Evolutionary conservation across 2,329 filamentous ascomycete species (phyloP), one percentile per base, ranked within the genome.

Genomic region (Aspergillus neotritici): DNA sequence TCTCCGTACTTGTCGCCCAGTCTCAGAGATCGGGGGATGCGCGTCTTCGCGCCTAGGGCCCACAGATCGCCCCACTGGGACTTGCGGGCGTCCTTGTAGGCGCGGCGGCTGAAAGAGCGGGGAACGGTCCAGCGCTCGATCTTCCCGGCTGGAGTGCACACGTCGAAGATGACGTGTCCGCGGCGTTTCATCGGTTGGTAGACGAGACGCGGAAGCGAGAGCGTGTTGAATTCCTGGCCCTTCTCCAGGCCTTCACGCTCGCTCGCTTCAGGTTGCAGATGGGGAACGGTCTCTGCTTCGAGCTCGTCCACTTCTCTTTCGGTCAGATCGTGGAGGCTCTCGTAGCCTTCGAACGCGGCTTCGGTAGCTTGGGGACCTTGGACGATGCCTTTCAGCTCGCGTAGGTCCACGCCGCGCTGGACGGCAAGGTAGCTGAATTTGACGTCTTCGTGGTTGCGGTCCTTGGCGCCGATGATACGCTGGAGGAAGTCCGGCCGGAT

Each of bases 51-150:
- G 0, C 93, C 93, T 0, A 97, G 74, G 1, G 91, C 89, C 93
- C 93, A 98, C 8, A 97, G 73, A 63, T 97, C 93, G 31, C 93
- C 93, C 93, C 91, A 97, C 41, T 71, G 72, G 0, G 84, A 79
- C 69, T 98, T 98, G 49, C 93, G 82, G 30, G 93, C 93, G 62
- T 97, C 93, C 56, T 86, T 87, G 69, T 91, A 97, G 1, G 89
- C 89, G 56, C 85, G 81, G 55, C 79, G 83, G 63, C 83, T 84
- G 67, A 84, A 93, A 47, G 83, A 88, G 54, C 82, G 82, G 2
- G 91, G 87, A 0, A 98, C 84, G 0, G 85, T 93, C 93, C 93
- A 98, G 43, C 93, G 86, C 72, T 98, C 91, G 29, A 96, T 82
- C 33, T 78, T 82, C 28, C 87, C 93, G 1, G 80, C 76, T 0